A percentile compares a stretch with the other conserved stretches of the same genome.
Conservation (phyloP, 2,329 filamentous ascomycete species). For the Macroventuria anomochaeta region DNA sequence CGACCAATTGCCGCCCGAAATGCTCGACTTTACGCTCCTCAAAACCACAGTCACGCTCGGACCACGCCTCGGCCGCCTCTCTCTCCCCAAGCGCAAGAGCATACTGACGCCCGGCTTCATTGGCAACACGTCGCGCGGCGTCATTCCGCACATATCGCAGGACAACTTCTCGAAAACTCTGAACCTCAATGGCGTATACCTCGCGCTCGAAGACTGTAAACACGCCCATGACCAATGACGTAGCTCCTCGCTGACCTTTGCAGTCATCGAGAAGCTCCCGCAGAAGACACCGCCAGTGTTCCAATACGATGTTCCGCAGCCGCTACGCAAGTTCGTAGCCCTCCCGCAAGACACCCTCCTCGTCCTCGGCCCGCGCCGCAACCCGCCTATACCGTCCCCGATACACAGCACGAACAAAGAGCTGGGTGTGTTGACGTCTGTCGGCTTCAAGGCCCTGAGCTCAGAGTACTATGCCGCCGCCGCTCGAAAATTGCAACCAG, state of each 20-base stretch:
- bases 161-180: constrained; percentile 76
- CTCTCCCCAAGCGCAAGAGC: constrained; percentile 66
- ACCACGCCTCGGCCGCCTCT: constrained; percentile 72
- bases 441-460: constrained; percentile 77
- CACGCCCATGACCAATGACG: constrained; percentile 17
- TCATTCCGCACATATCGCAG: constrained; percentile 85
- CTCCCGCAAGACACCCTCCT: constrained; percentile 70
- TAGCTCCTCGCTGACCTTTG: constrained; percentile 46
- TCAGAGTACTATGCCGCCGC: constrained; percentile 73
- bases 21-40: constrained; percentile 55
- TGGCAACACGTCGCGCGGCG: constrained; percentile 80
- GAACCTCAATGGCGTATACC: constrained; percentile 72
- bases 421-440: constrained; percentile 82
- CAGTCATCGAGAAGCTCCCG: constrained; percentile 68
- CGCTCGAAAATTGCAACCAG: constrained; percentile 71
- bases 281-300: constrained; percentile 60
- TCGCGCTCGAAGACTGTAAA: constrained; percentile 93
- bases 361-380: constrained; percentile 77
- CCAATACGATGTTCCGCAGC: constrained; percentile 54
- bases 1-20: constrained; percentile 46
- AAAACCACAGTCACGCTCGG: constrained; percentile 49
- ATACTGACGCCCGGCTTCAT: constrained; percentile 85
- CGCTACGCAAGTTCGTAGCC: constrained; percentile 78
- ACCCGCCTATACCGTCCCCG: constrained; percentile 75
- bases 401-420: constrained; percentile 71